Percentiles rank a stretch among this genome's conserved stretches.
Evolutionary conservation across 2,329 filamentous ascomycete genomes (phyloP).

Genomic region (Fusarium torulosum): DNA sequence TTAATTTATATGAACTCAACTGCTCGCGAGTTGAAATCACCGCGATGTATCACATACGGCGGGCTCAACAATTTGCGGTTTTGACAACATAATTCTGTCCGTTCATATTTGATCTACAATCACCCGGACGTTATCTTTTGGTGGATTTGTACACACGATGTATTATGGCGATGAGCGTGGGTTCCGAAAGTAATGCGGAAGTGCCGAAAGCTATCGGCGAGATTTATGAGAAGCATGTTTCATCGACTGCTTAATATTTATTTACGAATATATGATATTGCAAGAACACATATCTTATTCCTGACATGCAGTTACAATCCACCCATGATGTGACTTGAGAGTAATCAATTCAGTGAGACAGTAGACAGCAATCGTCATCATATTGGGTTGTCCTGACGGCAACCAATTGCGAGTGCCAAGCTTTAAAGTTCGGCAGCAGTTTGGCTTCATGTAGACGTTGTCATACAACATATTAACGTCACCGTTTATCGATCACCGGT

Average conservation of each 20-base stretch:
- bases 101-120: conserved; percentile 18
- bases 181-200: conserved; percentile 13
- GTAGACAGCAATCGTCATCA: neutral
- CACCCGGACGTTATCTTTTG: neutral
- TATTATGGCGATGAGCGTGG: conserved; percentile 4
- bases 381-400: neutral
- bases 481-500: neutral
- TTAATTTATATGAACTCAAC: conserved; percentile 1
- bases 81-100: conserved; percentile 15
- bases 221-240: conserved; percentile 3
- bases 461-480: neutral
- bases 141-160: conserved; percentile 22
- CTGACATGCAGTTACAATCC: neutral
- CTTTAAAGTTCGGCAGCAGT: neutral
- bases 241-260: conserved; percentile 25
- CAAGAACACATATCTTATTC: neutral
- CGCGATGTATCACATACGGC: neutral
- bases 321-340: neutral
- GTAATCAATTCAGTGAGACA: neutral
- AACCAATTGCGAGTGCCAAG: neutral
- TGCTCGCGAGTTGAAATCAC: neutral
- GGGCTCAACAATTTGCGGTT: neutral
- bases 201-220: neutral
- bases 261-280: conserved; percentile 37
- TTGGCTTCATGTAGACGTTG: neutral